Evolutionary conservation across 2,329 filamentous ascomycete genomes (phyloP), one percentile per base, ranked within the genome.

Genomic region (Aspergillus pseudoviridinutans): DNA sequence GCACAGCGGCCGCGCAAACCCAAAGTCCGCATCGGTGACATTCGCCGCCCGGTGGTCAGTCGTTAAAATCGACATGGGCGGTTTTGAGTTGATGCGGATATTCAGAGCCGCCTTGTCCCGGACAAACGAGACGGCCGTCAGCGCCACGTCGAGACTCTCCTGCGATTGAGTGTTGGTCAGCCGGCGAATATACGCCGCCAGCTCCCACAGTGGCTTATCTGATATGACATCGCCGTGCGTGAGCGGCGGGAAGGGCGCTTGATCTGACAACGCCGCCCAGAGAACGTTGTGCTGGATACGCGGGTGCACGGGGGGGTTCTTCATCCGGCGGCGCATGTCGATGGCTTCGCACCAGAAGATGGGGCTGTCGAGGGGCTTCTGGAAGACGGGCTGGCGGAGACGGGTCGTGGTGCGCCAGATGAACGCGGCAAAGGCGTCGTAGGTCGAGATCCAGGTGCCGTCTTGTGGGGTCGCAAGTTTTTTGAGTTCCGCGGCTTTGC

Each of bases 401-500:
- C 68, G 65, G 3, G 74, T 68, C 0, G 77, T 56, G 7, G 64
- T 62, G 1, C 76, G 73, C 76, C 76, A 79, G 5, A 79, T 66
- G 28, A 74, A 71, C 12, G 76, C 76, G 2, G 68, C 65, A 53
- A 73, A 70, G 20, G 76, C 75, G 54, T 79, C 77, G 57, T 79
- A 79, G 2, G 74, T 78, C 5, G 76, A 79, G 35, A 79, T 70
- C 76, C 75, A 78, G 24, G 61, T 49, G 28, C 28, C 28, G 28
- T 29, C 28, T 29, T 29, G 8, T 9, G 75, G 73, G 0, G 51
- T 64, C 0, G 76, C 76, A 1, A 72, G 64, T 10, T 58, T 61
- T 58, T 80, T 80, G 4, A 81, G 63, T 51, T 71, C 62, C 0
- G 71, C 71, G 0, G 74, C 74, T 56, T 78, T 79, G 64, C 76